Base-by-base conservation (phyloP, 345 rosid genomes). In the Alliaria petiolata region DNA sequence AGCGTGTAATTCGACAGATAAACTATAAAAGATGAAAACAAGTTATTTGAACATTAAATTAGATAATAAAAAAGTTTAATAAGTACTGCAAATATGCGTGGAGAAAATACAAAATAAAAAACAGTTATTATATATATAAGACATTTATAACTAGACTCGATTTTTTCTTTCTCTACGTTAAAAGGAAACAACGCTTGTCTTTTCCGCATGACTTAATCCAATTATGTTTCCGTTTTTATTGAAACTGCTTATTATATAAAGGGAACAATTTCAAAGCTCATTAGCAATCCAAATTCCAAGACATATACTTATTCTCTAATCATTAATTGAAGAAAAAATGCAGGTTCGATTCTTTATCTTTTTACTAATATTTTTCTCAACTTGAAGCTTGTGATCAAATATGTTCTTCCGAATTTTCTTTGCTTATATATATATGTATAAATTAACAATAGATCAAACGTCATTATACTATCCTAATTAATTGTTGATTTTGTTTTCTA, bases 181-280 rank as follows among this genome's bases (percentile, higher is more conserved):
- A 57, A 35, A 57, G 2, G 15, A 57, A 22, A 22, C 25, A 22
- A 22, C 25, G 25, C 2, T 22, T 22, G 25, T 22, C 12, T 65
- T 42, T 49, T 49, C 46, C 8, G 7, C 34, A 36, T 50, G 15
- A 50, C 33, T 14, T 11, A 5, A 4, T 47, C 10, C n/a, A 30
- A 47, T 47, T 47, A 47, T 40, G n/a, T n/a, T n/a, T n/a, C n/a
- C n/a, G n/a, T n/a, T n/a, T n/a, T n/a, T n/a, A n/a, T n/a, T n/a
- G n/a, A n/a, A n/a, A n/a, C 35, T 57, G 56, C 65, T 69, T 56
- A n/a, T n/a, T n/a, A 56, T 69, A 56, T 69, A 56, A 31, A 69
- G 46, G 31, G 56, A 25, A 22, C 45, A 11, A 11, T 6, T 10
- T 34, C 35, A 15, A 34, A 44, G 64, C 57, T 35, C 47, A 57